Percentiles rank a stretch among this genome's conserved stretches.
These are phyloP conservation scores for Rhinocladiella similis DNA, from an alignment of 2,329 filamentous ascomycete species.

Conservation along the genomic window DNA sequence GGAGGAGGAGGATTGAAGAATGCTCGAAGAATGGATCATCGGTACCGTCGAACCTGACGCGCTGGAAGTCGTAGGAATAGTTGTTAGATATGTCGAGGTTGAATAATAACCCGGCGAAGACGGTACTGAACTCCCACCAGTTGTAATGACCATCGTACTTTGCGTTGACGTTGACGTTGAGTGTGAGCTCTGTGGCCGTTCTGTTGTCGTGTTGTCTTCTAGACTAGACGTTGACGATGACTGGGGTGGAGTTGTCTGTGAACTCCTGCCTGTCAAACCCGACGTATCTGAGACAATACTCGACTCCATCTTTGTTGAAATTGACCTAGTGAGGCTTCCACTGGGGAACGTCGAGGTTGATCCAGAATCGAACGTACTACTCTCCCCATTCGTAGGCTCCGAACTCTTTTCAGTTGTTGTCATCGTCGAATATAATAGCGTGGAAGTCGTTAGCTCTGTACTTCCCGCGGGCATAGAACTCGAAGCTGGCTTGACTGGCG, in stretches of 20 bases:
- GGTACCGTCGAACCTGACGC: background rate
- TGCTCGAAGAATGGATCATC: background rate
- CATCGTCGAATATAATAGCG: background rate
- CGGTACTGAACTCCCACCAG: background rate
- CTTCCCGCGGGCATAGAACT: background rate
- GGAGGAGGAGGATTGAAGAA: background rate
- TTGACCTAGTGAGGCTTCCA: background rate
- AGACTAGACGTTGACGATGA: too few relatives aligned
- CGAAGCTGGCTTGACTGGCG: background rate
- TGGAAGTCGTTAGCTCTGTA: background rate
- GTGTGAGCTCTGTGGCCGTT: background rate
- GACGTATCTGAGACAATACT: background rate
- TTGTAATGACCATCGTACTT: background rate
- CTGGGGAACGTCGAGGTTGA: too few relatives aligned
- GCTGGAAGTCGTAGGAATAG: background rate
- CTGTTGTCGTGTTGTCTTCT: background rate
- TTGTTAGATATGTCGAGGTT: background rate
- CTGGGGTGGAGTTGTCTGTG: too few relatives aligned
- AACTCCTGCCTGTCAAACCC: background rate
- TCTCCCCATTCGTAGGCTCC: background rate
- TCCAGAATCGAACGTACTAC: background rate
- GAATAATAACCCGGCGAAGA: background rate
- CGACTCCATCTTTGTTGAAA: background rate
- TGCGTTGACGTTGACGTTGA: background rate
- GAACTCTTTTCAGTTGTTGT: background rate